Evolutionary conservation across 352 stramenopile genomes (phyloP).

Genomic region (Blastocystis sp.): DNA sequence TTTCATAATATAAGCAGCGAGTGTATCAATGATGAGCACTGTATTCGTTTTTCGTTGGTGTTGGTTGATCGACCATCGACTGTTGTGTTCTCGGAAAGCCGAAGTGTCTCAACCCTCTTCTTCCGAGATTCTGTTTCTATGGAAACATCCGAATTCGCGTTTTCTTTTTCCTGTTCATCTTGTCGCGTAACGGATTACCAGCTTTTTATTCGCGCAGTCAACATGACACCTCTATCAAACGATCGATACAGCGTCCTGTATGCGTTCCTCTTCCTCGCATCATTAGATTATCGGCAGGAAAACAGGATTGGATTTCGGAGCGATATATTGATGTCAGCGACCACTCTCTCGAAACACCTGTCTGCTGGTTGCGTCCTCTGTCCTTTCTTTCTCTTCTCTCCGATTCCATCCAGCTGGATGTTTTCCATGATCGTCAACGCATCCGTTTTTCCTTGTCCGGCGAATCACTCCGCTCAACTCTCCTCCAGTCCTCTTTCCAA

Average conservation of each 20-base stretch:
- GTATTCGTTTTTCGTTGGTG: too few species aligned
- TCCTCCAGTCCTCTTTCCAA: not conserved
- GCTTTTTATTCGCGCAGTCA: not conserved
- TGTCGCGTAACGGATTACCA: not conserved
- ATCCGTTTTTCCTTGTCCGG: not conserved
- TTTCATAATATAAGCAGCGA: too few species aligned
- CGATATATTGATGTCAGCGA: not conserved
- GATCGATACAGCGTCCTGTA: constrained; percentile 29
- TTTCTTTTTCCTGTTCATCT: not conserved
- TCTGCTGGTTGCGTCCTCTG: not conserved
- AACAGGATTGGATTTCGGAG: not conserved
- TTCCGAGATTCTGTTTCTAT: constrained; percentile 10
- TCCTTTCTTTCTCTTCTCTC: not conserved
- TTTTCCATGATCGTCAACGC: not conserved
- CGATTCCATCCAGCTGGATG: not conserved
- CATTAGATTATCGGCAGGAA: not conserved
- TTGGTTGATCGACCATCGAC: too few species aligned
- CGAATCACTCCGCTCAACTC: not conserved
- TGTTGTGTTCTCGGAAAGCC: too few species aligned
- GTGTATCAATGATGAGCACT: too few species aligned
- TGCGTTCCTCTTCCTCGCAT: not conserved
- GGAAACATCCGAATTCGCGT: not conserved
- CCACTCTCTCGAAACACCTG: not conserved
- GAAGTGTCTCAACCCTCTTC: constrained; percentile 5
- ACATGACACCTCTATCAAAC: not conserved